Base-by-base conservation (phyloP, 176 grass and related monocot species). In the Oryza meridionalis region DNA sequence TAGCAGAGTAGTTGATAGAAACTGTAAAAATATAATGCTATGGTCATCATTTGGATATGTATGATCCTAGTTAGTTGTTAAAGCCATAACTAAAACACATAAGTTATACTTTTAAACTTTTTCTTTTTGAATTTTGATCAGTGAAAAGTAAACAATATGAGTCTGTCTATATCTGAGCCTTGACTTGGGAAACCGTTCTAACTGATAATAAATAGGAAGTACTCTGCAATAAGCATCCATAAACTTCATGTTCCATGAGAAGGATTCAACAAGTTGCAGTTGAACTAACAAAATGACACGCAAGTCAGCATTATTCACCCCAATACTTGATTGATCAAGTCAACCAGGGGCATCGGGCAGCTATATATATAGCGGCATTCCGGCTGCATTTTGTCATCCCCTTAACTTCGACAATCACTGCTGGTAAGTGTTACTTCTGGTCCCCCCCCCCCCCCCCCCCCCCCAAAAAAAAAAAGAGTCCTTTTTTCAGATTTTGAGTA, bases 301-400 rank as follows among this genome's bases (percentile, higher is more conserved):
- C 11, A 38, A 24, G 17, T 13, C 26, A 35, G 19, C 31, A n/a
- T 65, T 65, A 62, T 70, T 51, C 49, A 62, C 58, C 24, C 70
- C 25, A 46, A 27, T 72, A 35, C 53, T 21, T 81, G 69, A 74
- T 45, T n/a, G 53, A 58, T 58, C 13, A 12, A 32, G 44, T 69
- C 78, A 77, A 21, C 64, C 31, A 16, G 37, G 10, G 10, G 19
- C 35, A 44, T 62, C 9, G 11, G 58, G 58, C 58, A 62, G 19
- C 58, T 37, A 70, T 87, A 87, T 87, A 87, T 61, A 61, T 9
- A 85, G 76, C 13, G 22, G 68, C 40, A 16, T 37, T 69, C 47
- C 4, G n/a, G 4, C 65, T 87, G 51, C 72, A 29, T 77, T 51
- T 51, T 77, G 8, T 7, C 53, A 71, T 71, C 71, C 17, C 44